A percentile compares a stretch with the other conserved stretches of the same genome.
Evolutionary conservation across 2,329 filamentous ascomycete species (phyloP).

Genomic region (Pseudopyricularia cyperi): DNA sequence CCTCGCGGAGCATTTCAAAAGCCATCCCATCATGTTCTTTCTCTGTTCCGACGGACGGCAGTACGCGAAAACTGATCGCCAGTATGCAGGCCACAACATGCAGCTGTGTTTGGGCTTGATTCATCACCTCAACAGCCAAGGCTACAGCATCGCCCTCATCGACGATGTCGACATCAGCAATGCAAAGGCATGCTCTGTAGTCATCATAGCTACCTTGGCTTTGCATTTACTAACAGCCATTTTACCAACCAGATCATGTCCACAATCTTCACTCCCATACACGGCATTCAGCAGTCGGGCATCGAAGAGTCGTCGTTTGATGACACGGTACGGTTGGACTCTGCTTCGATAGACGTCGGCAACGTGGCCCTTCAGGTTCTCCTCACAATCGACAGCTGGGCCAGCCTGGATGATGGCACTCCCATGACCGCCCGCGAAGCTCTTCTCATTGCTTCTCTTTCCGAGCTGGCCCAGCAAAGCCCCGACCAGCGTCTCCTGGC

Average conservation of each 20-base stretch:
- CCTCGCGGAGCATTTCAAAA: slow-evolving; percentile 42
- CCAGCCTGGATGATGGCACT: neutral
- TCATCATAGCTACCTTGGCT: neutral
- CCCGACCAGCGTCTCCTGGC: slow-evolving; percentile 3
- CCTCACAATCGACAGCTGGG: neutral
- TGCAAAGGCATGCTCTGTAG: slow-evolving; percentile 35
- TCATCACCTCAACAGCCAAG: slow-evolving; percentile 36
- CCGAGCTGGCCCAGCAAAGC: slow-evolving; percentile 3
- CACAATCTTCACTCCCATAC: neutral
- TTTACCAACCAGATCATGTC: neutral
- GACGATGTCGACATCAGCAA: slow-evolving; percentile 51
- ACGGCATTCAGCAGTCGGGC: neutral
- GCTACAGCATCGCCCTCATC: slow-evolving; percentile 49
- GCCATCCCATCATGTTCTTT: slow-evolving; percentile 49
- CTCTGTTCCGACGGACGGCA: slow-evolving; percentile 51
- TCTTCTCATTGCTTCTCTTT: slow-evolving; percentile 10
- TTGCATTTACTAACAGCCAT: neutral
- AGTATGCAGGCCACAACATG: slow-evolving; percentile 4
- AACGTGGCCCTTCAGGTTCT: neutral
- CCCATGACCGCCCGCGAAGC: slow-evolving; percentile 9
- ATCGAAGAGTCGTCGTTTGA: neutral
- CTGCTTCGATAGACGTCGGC: neutral
- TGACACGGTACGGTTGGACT: neutral
- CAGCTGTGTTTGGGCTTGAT: slow-evolving; percentile 30
- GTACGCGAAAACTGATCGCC: neutral